These are phyloP conservation scores for Daedaleopsis nitida DNA, from an alignment of 768 basidiomycete genomes.

Conservation along the genomic window DNA sequence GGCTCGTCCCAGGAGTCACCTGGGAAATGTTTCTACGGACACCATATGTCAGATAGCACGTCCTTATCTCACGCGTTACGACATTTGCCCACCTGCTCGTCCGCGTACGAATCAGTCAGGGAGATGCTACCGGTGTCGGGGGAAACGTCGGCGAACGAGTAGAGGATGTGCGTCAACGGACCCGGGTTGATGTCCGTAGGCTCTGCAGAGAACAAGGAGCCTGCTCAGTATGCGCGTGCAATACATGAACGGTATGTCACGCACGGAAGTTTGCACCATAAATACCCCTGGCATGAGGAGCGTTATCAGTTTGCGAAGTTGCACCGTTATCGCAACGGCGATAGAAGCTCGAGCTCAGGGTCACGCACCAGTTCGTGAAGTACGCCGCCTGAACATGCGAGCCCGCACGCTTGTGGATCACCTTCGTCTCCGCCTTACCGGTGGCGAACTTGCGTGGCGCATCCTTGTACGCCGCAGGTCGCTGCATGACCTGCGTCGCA, in stretches of 20 bases:
- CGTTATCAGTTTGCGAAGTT: background rate
- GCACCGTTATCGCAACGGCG: background rate
- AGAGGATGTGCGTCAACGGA: conserved; percentile 74
- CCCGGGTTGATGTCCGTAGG: conserved; percentile 62
- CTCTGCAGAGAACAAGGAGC: conserved; percentile 40
- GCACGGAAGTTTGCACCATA: conserved; percentile 36
- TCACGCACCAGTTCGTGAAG: conserved; percentile 54
- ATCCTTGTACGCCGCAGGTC: conserved; percentile 49
- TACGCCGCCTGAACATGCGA: conserved; percentile 41
- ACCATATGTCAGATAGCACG: background rate
- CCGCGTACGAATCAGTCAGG: conserved; percentile 75
- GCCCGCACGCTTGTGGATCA: conserved; percentile 41
- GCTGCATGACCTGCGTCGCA: conserved; percentile 54
- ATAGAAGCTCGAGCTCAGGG: background rate
- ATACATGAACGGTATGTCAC: conserved; percentile 1
- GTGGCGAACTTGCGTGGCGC: conserved; percentile 37
- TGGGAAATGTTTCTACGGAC: conserved; percentile 64
- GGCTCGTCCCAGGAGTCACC: conserved; percentile 73
- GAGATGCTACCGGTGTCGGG: conserved; percentile 59
- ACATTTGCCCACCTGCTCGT: conserved; percentile 52
- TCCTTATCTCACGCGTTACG: background rate
- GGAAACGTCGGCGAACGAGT: conserved; percentile 78
- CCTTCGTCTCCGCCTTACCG: conserved; percentile 37
- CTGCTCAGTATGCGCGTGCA: background rate
- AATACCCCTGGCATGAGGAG: conserved; percentile 26